phyloP scores from a whole-genome alignment of 148 eudicot genomes.

The Arctostaphylos glauca region DNA sequence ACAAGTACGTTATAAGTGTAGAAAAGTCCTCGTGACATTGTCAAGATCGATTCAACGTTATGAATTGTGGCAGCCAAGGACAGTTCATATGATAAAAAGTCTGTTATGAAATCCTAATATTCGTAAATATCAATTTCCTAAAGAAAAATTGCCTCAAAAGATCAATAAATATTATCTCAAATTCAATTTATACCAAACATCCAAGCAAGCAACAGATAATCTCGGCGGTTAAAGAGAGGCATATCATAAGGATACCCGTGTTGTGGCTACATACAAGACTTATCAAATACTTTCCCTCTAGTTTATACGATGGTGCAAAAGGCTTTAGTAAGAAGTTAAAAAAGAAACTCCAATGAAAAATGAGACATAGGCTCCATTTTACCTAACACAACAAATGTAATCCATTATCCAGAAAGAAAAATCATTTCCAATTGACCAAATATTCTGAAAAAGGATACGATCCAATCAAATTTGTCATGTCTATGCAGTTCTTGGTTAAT shows the following conservation, averaged over 20 bases:
- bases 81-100: neutral
- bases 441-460: too few species aligned
- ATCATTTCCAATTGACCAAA: neutral
- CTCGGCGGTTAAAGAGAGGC: neutral
- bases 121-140: neutral
- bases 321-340: neutral
- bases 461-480: neutral
- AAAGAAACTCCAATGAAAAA: neutral
- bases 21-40: neutral
- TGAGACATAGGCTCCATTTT: neutral
- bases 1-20: neutral
- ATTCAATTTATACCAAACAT: neutral
- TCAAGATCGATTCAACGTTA: neutral
- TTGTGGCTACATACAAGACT: neutral
- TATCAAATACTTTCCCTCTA: neutral
- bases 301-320: neutral
- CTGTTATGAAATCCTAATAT: neutral
- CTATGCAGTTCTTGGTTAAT: neutral
- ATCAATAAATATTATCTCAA: neutral
- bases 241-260: neutral
- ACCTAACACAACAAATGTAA: too few species aligned
- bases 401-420: neutral
- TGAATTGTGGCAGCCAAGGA: neutral
- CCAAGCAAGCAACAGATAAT: too few species aligned
- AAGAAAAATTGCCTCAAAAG: neutral